Conservation (phyloP, 495 filamentous ascomycete species). For the Cercophora sp. region DNA sequence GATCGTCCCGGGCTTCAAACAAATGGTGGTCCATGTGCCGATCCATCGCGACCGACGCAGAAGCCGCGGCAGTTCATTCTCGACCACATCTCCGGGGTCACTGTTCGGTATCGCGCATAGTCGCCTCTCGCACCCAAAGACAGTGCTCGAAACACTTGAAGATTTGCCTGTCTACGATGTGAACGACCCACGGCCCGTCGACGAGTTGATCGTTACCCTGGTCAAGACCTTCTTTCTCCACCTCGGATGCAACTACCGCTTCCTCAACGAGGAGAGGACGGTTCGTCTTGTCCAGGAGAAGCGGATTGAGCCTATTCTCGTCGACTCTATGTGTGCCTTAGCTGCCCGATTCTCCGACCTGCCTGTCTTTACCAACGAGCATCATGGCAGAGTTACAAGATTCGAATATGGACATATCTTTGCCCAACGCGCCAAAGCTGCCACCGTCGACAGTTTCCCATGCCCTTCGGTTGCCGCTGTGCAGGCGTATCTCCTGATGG, state of each 20-base stretch:
- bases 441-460: slow-evolving; percentile 69
- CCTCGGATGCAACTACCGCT: slow-evolving; percentile 79
- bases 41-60: slow-evolving; percentile 41
- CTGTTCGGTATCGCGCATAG: slow-evolving; percentile 15
- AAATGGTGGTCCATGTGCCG: slow-evolving; percentile 79
- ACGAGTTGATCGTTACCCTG: slow-evolving; percentile 67
- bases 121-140: slow-evolving; percentile 34
- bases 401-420: slow-evolving; percentile 68
- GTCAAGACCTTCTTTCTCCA: slow-evolving; percentile 74
- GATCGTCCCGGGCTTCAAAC: slow-evolving; percentile 88
- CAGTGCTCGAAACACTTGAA: slow-evolving; percentile 52
- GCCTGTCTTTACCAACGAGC: slow-evolving; percentile 54
- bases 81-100: slow-evolving; percentile 36
- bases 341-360: slow-evolving; percentile 77
- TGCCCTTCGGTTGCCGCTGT: slow-evolving; percentile 76
- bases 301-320: slow-evolving; percentile 77
- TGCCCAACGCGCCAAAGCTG: slow-evolving; percentile 70
- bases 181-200: slow-evolving; percentile 60
- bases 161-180: slow-evolving; percentile 77
- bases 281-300: slow-evolving; percentile 68
- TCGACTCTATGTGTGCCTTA: slow-evolving; percentile 77
- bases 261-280: slow-evolving; percentile 66
- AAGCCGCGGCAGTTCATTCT: slow-evolving; percentile 40
- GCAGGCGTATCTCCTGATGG: slow-evolving; percentile 74
- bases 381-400: slow-evolving; percentile 50